These are phyloP conservation scores for Miscanthus sacchariflorus DNA, from an alignment of 202 grass and related monocot genomes.

Conservation along the genomic window DNA sequence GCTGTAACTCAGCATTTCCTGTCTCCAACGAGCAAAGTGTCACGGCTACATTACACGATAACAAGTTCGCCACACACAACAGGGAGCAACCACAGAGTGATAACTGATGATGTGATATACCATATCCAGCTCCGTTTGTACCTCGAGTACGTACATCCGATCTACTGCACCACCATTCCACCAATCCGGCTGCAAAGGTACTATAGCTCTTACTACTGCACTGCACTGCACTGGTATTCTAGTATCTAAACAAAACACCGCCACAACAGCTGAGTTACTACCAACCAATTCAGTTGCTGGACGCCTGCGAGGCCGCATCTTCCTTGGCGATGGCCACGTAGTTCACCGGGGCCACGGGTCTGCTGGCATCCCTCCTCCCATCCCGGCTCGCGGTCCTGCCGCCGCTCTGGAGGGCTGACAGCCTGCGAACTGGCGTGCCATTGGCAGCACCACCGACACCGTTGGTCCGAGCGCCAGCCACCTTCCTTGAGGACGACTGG, in stretches of 20 bases:
- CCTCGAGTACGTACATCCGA: background rate
- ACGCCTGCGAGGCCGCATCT: conserved; percentile 60
- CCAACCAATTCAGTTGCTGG: conserved; percentile 29
- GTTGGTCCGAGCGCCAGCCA: conserved; percentile 47
- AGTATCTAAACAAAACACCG: background rate
- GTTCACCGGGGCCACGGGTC: conserved; percentile 72
- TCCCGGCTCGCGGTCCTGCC: conserved; percentile 61
- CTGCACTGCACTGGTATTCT: conserved; percentile 54
- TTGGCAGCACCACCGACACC: conserved; percentile 39
- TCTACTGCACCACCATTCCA: background rate
- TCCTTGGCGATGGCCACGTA: conserved; percentile 86
- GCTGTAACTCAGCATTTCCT: no score
- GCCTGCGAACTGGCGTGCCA: conserved; percentile 56
- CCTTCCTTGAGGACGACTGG: conserved; percentile 64
- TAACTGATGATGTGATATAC: background rate
- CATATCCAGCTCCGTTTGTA: background rate
- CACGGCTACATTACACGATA: background rate
- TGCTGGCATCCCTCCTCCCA: conserved; percentile 60
- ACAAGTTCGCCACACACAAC: background rate
- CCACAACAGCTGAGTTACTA: background rate
- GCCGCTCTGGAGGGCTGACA: conserved; percentile 62
- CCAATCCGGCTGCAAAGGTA: conserved; percentile 31
- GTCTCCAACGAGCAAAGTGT: background rate
- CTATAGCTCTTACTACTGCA: conserved; percentile 22
- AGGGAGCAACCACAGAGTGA: background rate